phyloP scores from a whole-genome alignment of 257 asterid genomes.

The Capsicum pubescens region DNA sequence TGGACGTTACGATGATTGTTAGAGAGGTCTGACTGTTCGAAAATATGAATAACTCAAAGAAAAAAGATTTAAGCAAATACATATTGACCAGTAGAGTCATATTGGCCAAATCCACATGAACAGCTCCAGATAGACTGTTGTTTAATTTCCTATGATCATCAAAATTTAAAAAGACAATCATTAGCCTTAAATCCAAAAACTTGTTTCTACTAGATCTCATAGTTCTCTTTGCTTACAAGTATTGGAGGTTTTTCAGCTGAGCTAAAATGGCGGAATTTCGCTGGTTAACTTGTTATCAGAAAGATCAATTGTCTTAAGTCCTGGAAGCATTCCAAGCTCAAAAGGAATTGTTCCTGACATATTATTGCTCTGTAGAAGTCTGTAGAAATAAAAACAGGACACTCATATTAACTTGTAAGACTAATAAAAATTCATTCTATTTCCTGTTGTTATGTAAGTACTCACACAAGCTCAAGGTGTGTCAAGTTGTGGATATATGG shows the following conservation, averaged over 20 bases:
- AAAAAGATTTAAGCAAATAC: constrained; percentile 52
- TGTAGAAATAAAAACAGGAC: constrained; percentile 38
- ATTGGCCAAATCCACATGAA: constrained; percentile 71
- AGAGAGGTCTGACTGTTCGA: neutral
- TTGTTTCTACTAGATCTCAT: neutral
- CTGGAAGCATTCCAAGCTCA: constrained; percentile 76
- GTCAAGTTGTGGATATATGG: constrained; percentile 78
- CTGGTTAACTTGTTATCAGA: constrained; percentile 72
- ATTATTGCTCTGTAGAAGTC: constrained; percentile 80
- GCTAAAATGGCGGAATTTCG: constrained; percentile 67
- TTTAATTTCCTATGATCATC: constrained; percentile 70
- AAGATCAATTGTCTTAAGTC: constrained; percentile 77
- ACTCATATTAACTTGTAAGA: constrained; percentile 5
- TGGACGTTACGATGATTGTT: neutral
- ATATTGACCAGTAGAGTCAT: constrained; percentile 69
- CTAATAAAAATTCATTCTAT: neutral
- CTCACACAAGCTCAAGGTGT: constrained; percentile 81
- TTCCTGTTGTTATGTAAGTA: constrained; percentile 21
- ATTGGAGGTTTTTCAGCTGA: constrained; percentile 63
- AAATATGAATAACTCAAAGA: neutral
- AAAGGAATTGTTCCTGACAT: constrained; percentile 75
- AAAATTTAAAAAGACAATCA: neutral
- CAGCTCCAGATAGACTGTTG: constrained; percentile 73
- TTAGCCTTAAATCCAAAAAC: neutral
- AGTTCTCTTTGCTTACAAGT: constrained; percentile 58